These are phyloP conservation scores for Leishmania martiniquensis DNA, from an alignment of 208 protist genomes.

Conservation along the genomic window DNA sequence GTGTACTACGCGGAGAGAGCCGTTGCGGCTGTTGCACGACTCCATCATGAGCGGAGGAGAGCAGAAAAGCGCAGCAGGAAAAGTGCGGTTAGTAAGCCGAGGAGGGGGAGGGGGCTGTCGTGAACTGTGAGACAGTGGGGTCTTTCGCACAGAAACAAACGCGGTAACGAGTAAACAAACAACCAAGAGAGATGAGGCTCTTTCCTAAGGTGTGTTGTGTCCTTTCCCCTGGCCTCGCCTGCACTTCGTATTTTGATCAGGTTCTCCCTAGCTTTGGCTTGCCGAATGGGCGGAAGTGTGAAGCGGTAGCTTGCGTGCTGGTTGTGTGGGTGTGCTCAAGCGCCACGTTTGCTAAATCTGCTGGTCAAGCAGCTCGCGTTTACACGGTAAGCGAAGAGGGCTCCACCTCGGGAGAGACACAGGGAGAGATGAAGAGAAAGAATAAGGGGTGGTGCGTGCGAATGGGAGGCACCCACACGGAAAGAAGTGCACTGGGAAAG, in stretches of 20 bases:
- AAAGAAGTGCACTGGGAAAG: background rate
- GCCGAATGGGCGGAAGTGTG: background rate
- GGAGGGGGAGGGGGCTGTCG: background rate
- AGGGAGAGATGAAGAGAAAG: background rate
- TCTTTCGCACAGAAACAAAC: background rate
- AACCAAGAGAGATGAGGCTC: background rate
- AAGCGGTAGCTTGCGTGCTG: background rate
- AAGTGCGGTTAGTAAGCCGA: background rate
- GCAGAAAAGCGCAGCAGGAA: background rate
- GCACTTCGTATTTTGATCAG: background rate
- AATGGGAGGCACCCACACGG: background rate
- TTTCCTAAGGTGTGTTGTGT: background rate
- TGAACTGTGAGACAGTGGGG: no score
- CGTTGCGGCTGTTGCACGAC: slow-evolving; percentile 46
- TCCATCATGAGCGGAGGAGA: slow-evolving; percentile 12
- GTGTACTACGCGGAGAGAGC: slow-evolving; percentile 80
- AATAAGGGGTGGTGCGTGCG: no score
- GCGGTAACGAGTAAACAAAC: background rate
- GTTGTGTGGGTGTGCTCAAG: background rate
- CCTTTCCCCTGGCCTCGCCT: background rate
- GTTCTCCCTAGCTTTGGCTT: background rate
- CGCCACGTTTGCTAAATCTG: background rate
- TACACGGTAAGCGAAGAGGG: background rate
- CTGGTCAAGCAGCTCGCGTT: background rate
- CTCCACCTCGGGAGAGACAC: background rate